Evolutionary conservation across 208 protist species (phyloP).

Genomic region (Leishmania tropica): DNA sequence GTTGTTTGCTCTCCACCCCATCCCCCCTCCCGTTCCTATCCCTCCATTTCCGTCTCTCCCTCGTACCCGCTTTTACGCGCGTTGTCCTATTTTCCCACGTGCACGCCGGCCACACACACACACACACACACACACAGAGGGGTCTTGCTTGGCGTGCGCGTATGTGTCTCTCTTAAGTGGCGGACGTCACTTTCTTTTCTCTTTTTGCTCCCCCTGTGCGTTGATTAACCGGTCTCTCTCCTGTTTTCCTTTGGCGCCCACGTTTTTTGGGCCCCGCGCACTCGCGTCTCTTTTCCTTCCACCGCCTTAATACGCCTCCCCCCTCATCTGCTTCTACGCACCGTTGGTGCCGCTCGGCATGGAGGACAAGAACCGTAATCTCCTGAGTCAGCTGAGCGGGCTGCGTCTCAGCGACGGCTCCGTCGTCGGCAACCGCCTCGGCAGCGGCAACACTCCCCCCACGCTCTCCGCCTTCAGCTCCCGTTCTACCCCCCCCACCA

Average conservation of each 20-base stretch:
- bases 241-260: constrained; percentile 4
- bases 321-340: not conserved
- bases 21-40: not conserved
- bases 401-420: constrained; percentile 52
- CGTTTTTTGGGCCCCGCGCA: not conserved
- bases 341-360: constrained; percentile 8
- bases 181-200: not conserved
- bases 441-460: constrained; percentile 24
- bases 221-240: not conserved
- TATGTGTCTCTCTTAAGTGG: not conserved
- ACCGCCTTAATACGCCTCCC: not conserved
- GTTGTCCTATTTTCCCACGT: not conserved
- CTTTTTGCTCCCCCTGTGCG: not conserved
- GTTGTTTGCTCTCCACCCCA: not conserved
- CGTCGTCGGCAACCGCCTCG: constrained; percentile 27
- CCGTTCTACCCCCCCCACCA: constrained; percentile 6
- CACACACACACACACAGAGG: too few relatives aligned
- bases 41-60: not conserved
- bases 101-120: not conserved
- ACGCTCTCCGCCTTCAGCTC: constrained; percentile 16
- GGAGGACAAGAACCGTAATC: constrained; percentile 20
- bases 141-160: not conserved
- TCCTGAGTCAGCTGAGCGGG: constrained; percentile 44
- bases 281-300: not conserved
- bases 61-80: not conserved